Conservation (phyloP, 352 stramenopile species). For the Phytopythium kandeliae region DNA sequence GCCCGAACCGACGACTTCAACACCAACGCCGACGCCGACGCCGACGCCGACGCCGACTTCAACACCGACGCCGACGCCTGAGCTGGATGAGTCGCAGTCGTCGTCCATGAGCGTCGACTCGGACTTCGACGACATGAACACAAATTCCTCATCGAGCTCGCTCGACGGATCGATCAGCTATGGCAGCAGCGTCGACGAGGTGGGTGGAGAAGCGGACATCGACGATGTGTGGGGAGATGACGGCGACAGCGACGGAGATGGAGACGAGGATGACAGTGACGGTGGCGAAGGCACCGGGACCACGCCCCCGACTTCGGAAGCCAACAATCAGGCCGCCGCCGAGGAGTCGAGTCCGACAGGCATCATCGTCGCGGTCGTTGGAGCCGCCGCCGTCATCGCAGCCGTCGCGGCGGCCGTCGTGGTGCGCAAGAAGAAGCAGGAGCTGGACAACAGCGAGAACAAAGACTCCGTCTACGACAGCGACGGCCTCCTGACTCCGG, state of each 20-base stretch:
- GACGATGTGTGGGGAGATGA: too few species aligned
- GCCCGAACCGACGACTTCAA: too few species aligned
- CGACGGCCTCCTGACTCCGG: constrained; percentile 28
- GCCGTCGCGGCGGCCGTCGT: constrained; percentile 30
- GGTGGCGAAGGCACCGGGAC: constrained; percentile 9
- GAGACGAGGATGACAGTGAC: constrained; percentile 6
- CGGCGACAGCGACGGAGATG: constrained; percentile 7
- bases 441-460: constrained; percentile 25
- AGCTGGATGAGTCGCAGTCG: not conserved
- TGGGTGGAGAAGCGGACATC: not conserved
- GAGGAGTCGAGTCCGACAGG: constrained; percentile 6
- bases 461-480: constrained; percentile 17
- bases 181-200: constrained; percentile 5
- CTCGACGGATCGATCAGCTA: constrained; percentile 5
- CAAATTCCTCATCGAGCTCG: constrained; percentile 8
- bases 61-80: not conserved
- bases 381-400: constrained; percentile 17
- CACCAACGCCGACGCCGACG: too few species aligned
- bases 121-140: not conserved
- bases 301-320: too few species aligned
- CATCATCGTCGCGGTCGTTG: constrained; percentile 11
- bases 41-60: too few species aligned
- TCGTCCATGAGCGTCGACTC: constrained; percentile 7
- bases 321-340: too few species aligned
- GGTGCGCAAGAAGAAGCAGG: constrained; percentile 49